Evolutionary conservation across 768 basidiomycete species (phyloP), one percentile per base, ranked within the genome.

Genomic region (Artomyces pyxidatus): DNA sequence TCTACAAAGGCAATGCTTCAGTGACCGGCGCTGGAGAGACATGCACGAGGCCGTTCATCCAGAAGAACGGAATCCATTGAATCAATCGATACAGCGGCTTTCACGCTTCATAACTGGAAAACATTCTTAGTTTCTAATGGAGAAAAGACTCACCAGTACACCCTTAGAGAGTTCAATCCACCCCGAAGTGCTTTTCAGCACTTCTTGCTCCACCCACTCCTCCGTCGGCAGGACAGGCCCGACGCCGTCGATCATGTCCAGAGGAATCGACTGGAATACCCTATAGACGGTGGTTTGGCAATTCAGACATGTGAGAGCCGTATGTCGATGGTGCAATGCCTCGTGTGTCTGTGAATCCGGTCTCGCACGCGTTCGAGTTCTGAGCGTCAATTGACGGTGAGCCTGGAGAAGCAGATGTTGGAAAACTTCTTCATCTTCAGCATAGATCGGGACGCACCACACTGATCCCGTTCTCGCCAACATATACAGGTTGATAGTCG

Each of bases 191-290:
- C 81, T 83, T 64, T 78, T 78, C 65, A 89, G 69, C 44, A 79
- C 68, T 59, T 86, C 84, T 43, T 77, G 74, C 66, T 89, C 87
- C 6, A 79, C 80, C 83, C 85, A 88, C 39, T 86, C 84, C 45
- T 83, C 79, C 1, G 78, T 78, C 14, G 87, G 85, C 42, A 87
- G 66, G 14, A 88, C 65, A 3, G 80, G 77, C 7, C 83, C 80
- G 47, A 83, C 82, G 42, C 74, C 74, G 12, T 71, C 70, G 51
- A 83, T 81, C 6, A 78, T 63, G 47, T 83, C 81, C 42, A 68
- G 64, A 35, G 77, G 68, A 45, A 82, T 72, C 26, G 71, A 65
- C 57, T 86, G 84, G 54, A 71, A 67, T 25, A 88, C 80, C 42
- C 86, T 85, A 69, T 90, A 90, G 29, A 76, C 77, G 32, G 71